Percentiles rank a stretch among this genome's conserved stretches.
These are phyloP conservation scores for Combretum micranthum DNA, from an alignment of 345 rosid species.

Conservation along the genomic window DNA sequence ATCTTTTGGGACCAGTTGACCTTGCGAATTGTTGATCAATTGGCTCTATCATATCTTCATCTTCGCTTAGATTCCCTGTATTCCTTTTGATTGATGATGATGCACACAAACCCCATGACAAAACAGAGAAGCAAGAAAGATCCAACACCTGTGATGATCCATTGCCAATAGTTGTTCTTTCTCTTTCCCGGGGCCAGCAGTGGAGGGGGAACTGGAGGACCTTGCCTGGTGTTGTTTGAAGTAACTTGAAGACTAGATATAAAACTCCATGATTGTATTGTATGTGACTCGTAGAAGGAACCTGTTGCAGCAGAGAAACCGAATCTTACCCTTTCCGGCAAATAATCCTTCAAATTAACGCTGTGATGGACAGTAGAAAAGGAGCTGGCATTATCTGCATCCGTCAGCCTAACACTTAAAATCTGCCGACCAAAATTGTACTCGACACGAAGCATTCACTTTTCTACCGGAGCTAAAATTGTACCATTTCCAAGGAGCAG, in stretches of 20 bases:
- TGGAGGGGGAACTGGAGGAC: neutral
- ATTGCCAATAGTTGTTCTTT: neutral
- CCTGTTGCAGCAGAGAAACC: no score
- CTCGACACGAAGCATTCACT: neutral
- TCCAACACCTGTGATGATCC: neutral
- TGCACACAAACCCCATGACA: neutral
- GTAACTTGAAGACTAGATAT: no score
- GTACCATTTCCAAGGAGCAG: neutral
- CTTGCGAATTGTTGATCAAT: neutral
- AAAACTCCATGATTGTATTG: no score
- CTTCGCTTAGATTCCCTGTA: neutral
- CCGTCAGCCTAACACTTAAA: neutral
- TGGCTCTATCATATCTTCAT: neutral
- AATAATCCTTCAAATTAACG: neutral
- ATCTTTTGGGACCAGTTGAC: conserved; percentile 7
- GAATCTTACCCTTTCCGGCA: neutral
- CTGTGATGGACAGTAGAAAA: neutral
- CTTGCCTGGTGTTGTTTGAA: no score
- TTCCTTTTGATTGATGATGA: neutral
- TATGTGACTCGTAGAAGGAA: no score
- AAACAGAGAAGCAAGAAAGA: neutral
- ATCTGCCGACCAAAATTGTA: neutral
- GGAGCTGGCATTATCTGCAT: neutral
- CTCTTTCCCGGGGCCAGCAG: neutral
- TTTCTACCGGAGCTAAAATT: neutral